Conservation (phyloP, 2,329 filamentous ascomycete species). For the Hymenoscyphus infarciens region DNA sequence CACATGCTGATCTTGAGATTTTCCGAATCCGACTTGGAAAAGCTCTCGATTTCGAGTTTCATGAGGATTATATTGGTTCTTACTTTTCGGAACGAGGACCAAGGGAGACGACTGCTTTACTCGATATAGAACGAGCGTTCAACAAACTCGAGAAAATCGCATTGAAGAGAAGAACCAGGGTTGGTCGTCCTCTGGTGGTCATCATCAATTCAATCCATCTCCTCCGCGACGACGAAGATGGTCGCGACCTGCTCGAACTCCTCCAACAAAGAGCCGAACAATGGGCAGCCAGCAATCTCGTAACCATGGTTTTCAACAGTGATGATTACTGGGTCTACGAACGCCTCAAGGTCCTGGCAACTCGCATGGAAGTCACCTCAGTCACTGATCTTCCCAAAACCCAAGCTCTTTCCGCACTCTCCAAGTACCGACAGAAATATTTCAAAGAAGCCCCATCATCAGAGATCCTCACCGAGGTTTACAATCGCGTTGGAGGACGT, state of each 20-base stretch:
- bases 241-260: slow-evolving; percentile 88
- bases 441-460: slow-evolving; percentile 57
- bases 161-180: slow-evolving; percentile 59
- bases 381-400: slow-evolving; percentile 78
- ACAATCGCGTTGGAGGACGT: slow-evolving; percentile 81
- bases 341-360: slow-evolving; percentile 84
- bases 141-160: slow-evolving; percentile 99
- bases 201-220: slow-evolving; percentile 95
- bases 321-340: slow-evolving; percentile 99
- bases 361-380: slow-evolving; percentile 89
- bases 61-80: slow-evolving; percentile 95
- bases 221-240: slow-evolving; percentile 85
- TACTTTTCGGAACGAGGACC: slow-evolving; percentile 94
- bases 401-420: slow-evolving; percentile 72
- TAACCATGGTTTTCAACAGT: slow-evolving; percentile 90
- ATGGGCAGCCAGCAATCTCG: slow-evolving; percentile 89
- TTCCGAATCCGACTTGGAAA: slow-evolving; percentile 91
- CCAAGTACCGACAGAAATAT: slow-evolving; percentile 77
- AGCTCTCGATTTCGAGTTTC: slow-evolving; percentile 91
- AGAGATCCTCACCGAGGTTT: slow-evolving; percentile 68
- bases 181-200: slow-evolving; percentile 71
- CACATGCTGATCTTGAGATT: slow-evolving; percentile 91
- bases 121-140: slow-evolving; percentile 94
- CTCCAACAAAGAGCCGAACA: slow-evolving; percentile 94
- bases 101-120: slow-evolving; percentile 81